A percentile compares a stretch with the other conserved stretches of the same genome.
Evolutionary conservation across 768 basidiomycete genomes (phyloP).

Genomic region (Trametopsis cervina): DNA sequence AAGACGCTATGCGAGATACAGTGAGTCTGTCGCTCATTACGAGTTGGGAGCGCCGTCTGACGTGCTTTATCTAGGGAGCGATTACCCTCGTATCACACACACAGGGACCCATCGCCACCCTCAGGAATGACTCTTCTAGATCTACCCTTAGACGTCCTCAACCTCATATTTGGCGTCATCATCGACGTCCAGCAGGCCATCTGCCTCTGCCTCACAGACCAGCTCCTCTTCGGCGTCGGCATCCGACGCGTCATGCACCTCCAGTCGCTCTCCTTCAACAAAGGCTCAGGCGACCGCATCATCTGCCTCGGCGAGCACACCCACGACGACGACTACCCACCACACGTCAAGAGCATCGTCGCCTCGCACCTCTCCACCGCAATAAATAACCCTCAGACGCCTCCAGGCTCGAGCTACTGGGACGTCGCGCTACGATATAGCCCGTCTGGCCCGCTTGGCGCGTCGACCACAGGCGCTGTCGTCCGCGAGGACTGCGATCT

Average conservation of each 20-base stretch:
- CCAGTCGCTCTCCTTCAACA: not conserved
- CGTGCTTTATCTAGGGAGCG: not conserved
- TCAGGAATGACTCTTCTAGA: not conserved
- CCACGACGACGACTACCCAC: constrained; percentile 3
- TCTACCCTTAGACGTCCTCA: not conserved
- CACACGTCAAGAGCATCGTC: not conserved
- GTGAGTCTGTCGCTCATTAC: not conserved
- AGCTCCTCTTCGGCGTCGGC: not conserved
- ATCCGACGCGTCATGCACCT: not conserved
- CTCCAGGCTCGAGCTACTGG: not conserved
- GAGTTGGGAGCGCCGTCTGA: not conserved
- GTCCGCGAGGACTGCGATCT: too few relatives aligned
- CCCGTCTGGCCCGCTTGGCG: not conserved
- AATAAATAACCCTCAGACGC: not conserved
- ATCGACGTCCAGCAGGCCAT: not conserved
- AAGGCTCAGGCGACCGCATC: constrained; percentile 3
- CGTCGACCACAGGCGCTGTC: not conserved
- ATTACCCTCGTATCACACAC: not conserved
- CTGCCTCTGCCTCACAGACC: not conserved
- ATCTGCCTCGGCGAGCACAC: constrained; percentile 6
- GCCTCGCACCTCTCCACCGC: not conserved
- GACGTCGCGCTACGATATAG: not conserved
- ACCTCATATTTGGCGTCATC: constrained; percentile 1
- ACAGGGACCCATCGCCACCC: not conserved
- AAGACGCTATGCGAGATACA: not conserved